A percentile compares a stretch with the other conserved stretches of the same genome.
Evolutionary conservation across 1,284 basidiomycete species (phyloP).

Genomic region (Ceratobasidium sp.): DNA sequence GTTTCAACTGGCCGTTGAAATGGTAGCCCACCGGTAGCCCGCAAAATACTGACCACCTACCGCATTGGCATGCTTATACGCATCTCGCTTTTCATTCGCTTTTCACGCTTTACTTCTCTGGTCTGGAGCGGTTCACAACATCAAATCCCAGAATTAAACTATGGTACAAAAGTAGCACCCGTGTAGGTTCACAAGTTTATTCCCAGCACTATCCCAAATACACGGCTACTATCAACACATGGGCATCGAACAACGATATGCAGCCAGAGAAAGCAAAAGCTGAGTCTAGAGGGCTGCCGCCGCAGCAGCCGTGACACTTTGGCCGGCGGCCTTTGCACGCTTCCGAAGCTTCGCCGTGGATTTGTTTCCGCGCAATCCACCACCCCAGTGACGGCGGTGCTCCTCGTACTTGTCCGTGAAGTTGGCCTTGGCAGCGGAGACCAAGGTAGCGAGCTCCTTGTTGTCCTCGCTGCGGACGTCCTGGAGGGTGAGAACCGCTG

Average conservation of each 20-base stretch:
- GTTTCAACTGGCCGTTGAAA: no score
- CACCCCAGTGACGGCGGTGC: slow-evolving; percentile 91
- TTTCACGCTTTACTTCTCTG: no score
- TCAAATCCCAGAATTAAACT: not conserved
- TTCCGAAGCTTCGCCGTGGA: slow-evolving; percentile 91
- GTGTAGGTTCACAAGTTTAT: slow-evolving; percentile 4
- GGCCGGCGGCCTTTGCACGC: slow-evolving; percentile 90
- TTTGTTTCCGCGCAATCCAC: slow-evolving; percentile 94
- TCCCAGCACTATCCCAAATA: not conserved
- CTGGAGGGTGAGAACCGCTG: slow-evolving; percentile 88
- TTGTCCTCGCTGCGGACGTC: slow-evolving; percentile 95
- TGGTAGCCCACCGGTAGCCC: no score
- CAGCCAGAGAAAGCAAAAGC: not conserved
- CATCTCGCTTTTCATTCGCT: not conserved
- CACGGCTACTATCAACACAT: not conserved
- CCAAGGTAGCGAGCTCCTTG: slow-evolving; percentile 90
- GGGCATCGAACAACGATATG: not conserved
- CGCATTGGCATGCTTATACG: not conserved
- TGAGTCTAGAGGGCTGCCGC: slow-evolving; percentile 35
- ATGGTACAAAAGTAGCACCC: not conserved
- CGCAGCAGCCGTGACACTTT: slow-evolving; percentile 61
- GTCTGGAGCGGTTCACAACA: no score
- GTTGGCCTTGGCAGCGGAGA: slow-evolving; percentile 96
- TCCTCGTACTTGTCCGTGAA: slow-evolving; percentile 98
- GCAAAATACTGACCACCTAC: no score